Evolutionary conservation across 768 basidiomycete genomes (phyloP), one percentile per base, ranked within the genome.

Genomic region (Suillus clintonianus): DNA sequence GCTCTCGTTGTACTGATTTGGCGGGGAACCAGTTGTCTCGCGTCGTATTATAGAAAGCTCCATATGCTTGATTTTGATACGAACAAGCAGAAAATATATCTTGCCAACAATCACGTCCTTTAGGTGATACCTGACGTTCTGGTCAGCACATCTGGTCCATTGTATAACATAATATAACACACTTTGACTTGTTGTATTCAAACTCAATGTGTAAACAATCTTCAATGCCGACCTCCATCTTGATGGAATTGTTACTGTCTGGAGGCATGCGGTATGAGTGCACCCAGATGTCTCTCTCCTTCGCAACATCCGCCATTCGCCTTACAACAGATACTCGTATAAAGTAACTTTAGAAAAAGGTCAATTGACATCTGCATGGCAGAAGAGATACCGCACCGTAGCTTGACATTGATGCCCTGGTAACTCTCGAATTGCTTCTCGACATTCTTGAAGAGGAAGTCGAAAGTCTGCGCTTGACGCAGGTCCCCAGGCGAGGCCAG

Each of bases 21-120:
- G 97, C 3, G 94, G 94, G 15, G 95, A 85, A 14, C 97, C 97
- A 0, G 97, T 99, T 24, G 97, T 99, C 77, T 99, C 97, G 24
- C 96, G 86, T 43, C 97, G 89, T 68, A 99, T 99, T 73, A 98
- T 98, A 17, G 95, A 98, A 32, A 98, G 83, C 74, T 99, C 96
- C 97, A 99, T 99, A 70, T 99, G 95, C 78, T 99, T 98, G 80
- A 99, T 99, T 84, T 94, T 99, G 83, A 99, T 99, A 61, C 97
- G 90, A 9, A 99, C 96, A 48, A 99, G 89, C 58, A 99, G 83
- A 81, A 99, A 99, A 81, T 97, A 99, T 75, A 99, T 98, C 83
- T 99, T 99, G 77, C 97, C 97, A 34, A 99, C 96, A 53, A 99
- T 99, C 59, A 99, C 97, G 73, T 99, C 97, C 79, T 98, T 99